A percentile compares a stretch with the other conserved stretches of the same genome.
Conservation (phyloP, 306 rosid species). For the Cotoneaster glaucophyllus region DNA sequence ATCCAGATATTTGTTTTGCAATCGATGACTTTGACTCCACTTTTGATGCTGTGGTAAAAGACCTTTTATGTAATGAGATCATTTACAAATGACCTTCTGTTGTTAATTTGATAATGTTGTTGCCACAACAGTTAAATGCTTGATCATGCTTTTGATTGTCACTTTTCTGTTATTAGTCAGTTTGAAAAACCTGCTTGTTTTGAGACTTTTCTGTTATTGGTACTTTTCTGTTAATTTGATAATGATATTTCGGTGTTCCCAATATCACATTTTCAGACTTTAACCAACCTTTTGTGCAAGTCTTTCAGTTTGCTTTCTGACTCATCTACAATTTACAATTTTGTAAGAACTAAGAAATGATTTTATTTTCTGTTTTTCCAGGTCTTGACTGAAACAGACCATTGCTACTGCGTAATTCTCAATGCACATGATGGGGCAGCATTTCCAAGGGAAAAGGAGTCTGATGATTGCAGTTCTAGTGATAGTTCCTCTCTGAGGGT, state of each 20-base stretch:
- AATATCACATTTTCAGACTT: neutral
- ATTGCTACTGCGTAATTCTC: conserved; percentile 95
- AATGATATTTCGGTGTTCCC: too few species aligned
- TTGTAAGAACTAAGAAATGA: conserved; percentile 1
- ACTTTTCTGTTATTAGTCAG: too few species aligned
- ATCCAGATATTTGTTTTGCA: conserved; percentile 97
- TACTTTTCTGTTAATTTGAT: too few species aligned
- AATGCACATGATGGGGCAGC: conserved; percentile 97
- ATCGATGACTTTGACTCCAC: conserved; percentile 98
- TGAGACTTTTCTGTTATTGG: too few species aligned
- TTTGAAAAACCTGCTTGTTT: too few species aligned
- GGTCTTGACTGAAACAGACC: conserved; percentile 93
- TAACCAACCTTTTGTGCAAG: neutral
- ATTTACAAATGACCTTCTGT: neutral
- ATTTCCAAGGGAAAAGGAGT: conserved; percentile 54
- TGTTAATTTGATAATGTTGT: neutral
- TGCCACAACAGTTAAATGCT: neutral
- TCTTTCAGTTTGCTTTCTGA: neutral
- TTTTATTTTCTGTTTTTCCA: conserved; percentile 27
- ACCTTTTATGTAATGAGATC: neutral
- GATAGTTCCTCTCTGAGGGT: conserved; percentile 25
- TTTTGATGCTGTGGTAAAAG: conserved; percentile 90
- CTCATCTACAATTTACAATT: neutral
- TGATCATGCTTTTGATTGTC: too few species aligned
- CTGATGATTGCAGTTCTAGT: conserved; percentile 44